phyloP scores from a whole-genome alignment of 2,329 filamentous ascomycete species.

The Trichoderma sp. region DNA sequence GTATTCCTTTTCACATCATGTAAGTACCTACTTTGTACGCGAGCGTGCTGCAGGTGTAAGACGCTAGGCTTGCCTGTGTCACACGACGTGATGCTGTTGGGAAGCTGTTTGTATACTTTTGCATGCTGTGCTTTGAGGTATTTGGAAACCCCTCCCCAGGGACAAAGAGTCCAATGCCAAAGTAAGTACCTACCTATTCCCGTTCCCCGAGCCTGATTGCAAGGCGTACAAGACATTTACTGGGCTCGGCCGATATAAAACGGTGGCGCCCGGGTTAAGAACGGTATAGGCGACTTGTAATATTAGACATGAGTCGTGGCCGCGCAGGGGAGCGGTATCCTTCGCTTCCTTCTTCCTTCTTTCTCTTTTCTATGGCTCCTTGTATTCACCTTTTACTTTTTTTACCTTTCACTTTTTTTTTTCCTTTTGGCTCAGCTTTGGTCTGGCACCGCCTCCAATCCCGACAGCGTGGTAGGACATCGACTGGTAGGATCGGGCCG shows the following conservation, averaged over 20 bases:
- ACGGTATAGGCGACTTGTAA: not conserved
- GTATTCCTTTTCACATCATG: not conserved
- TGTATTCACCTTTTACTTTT: not conserved
- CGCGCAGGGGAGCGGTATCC: not conserved
- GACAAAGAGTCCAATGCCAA: not conserved
- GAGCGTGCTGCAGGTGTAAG: constrained; percentile 18
- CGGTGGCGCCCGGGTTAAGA: not conserved
- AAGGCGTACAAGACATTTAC: not conserved
- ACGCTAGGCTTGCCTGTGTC: constrained; percentile 22
- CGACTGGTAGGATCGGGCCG: constrained; percentile 28
- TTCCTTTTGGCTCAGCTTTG: not conserved
- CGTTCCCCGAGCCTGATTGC: not conserved
- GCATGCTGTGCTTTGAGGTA: constrained; percentile 7
- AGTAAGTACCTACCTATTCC: too few relatives aligned
- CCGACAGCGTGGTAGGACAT: constrained; percentile 25
- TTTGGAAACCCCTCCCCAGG: not conserved
- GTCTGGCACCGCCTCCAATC: constrained; percentile 15
- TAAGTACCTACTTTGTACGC: not conserved
- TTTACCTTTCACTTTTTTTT: not conserved
- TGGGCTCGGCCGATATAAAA: not conserved
- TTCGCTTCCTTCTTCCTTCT: not conserved
- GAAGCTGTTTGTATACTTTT: not conserved
- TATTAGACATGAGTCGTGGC: not conserved
- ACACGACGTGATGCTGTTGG: constrained; percentile 13
- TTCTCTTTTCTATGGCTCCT: not conserved